Base-by-base conservation (phyloP, 2,329 filamentous ascomycete species). In the Pestalotiopsis sp. region DNA sequence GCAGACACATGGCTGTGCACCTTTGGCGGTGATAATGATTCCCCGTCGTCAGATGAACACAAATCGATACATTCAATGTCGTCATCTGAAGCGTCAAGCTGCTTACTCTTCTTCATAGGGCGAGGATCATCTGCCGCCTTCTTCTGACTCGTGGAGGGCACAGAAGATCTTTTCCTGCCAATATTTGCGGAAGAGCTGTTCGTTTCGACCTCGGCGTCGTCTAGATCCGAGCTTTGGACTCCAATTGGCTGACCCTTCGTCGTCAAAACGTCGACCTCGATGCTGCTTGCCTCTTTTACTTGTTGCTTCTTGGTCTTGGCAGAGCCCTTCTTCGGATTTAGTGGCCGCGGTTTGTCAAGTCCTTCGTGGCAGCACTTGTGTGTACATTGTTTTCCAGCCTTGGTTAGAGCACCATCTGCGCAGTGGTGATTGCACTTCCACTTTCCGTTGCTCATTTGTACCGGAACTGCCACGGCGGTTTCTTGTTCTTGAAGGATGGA, bases 381-480 rank as follows among this genome's bases (percentile, higher is more conserved):
- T 72, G 89, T 92, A 78, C 93, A 95, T 41, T 68, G 72, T 41
- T 79, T 81, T 4, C 82, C 82, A 52, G 77, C 76, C 69, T 78
- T 79, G 1, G 80, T 80, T 25, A 74, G 74, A 1, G 75, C 75
- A 2, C 77, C 78, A 63, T 82, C 81, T n/a, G 75, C 75, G 67
- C 93, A 95, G 20, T 79, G 79, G 75, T 95, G 93, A 68, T 91
- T 91, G 79, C 93, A 95, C 45, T 86, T 85, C 89, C 91, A 95
- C 74, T 86, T 92, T 0, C 92, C 92, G 74, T 93, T 95, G 0
- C 83, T 79, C 70, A 94, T 85, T 72, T 84, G 85, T 1, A 80
- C 76, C 4, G 89, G 85, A 61, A 85, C 36, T 23, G 36, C 67
- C 71, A 57, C 20, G 23, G 23, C 12, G 12, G 20, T 12, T 7